Percentiles rank a stretch among this genome's conserved stretches.
These are phyloP conservation scores for Taphrina confusa DNA, from an alignment of 1,139 yeast genomes.

Conservation along the genomic window DNA sequence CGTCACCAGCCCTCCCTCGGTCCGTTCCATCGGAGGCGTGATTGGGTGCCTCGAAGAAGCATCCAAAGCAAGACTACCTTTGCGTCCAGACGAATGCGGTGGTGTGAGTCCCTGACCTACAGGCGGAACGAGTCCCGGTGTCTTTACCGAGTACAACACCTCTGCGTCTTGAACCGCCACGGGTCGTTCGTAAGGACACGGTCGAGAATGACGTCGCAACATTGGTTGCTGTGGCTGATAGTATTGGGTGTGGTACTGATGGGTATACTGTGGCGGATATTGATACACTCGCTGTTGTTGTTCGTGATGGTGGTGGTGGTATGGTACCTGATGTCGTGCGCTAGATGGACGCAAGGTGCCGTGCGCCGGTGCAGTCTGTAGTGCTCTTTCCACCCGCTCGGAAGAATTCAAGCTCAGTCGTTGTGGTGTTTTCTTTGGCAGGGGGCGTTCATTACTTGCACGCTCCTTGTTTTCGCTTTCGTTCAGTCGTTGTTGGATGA, in stretches of 20 bases:
- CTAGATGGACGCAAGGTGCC: not conserved
- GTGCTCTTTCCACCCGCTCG: not conserved
- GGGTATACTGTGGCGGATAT: not conserved
- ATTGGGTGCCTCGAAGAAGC: not conserved
- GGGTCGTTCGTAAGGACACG: slow-evolving; percentile 3
- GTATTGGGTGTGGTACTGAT: not conserved
- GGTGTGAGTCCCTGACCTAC: not conserved
- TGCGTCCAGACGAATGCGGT: not conserved
- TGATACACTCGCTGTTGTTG: not conserved
- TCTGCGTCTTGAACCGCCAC: not conserved
- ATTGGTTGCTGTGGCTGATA: slow-evolving; percentile 2
- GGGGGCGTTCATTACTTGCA: no score
- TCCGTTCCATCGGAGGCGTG: slow-evolving; percentile 2
- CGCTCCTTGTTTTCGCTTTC: not conserved
- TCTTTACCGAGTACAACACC: not conserved
- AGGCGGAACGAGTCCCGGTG: not conserved
- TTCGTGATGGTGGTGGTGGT: not conserved
- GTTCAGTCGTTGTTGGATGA: slow-evolving; percentile 13
- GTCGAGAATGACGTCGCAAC: slow-evolving; percentile 7
- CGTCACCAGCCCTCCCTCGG: slow-evolving; percentile 6
- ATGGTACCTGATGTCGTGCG: not conserved
- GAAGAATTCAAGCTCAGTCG: not conserved
- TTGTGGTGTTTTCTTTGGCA: not conserved
- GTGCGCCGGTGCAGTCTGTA: slow-evolving; percentile 5
- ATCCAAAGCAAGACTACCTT: not conserved